phyloP scores from a whole-genome alignment of 169 alveolate species.

The Plasmodium knowlesi region DNA sequence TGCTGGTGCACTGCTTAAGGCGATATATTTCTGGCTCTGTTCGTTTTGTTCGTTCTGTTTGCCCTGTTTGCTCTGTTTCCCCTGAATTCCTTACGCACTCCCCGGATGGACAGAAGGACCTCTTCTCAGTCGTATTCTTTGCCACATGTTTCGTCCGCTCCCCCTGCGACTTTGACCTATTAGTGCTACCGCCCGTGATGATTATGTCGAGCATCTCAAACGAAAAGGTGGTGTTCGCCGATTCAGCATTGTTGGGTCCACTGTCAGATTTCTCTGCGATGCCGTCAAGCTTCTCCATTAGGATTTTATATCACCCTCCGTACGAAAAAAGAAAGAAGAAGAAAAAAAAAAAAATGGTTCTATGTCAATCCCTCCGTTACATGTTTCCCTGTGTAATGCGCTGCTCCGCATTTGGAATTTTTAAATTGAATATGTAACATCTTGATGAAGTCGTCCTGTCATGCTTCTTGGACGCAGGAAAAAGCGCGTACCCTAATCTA shows the following conservation, averaged over 20 bases:
- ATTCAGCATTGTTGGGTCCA: background rate
- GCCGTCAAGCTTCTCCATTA: background rate
- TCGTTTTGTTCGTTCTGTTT: background rate
- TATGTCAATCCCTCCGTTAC: background rate
- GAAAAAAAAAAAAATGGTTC: background rate
- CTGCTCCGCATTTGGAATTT: background rate
- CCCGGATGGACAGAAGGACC: background rate
- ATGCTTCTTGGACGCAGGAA: background rate
- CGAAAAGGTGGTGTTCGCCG: constrained; percentile 12
- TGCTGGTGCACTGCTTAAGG: background rate
- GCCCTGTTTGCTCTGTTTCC: background rate
- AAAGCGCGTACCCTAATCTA: background rate
- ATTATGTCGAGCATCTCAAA: constrained; percentile 65
- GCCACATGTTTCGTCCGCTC: background rate
- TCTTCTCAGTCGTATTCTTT: background rate
- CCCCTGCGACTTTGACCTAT: background rate
- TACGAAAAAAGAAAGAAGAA: background rate
- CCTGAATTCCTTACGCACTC: background rate
- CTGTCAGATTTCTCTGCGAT: background rate
- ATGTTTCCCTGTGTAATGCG: background rate
- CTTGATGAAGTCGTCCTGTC: background rate
- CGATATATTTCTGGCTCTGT: background rate
- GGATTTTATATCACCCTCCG: background rate
- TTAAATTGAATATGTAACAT: background rate
- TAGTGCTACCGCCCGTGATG: background rate